phyloP scores from a whole-genome alignment of 371 early-diverging fungal genomes.

The Entomophthora muscae region DNA sequence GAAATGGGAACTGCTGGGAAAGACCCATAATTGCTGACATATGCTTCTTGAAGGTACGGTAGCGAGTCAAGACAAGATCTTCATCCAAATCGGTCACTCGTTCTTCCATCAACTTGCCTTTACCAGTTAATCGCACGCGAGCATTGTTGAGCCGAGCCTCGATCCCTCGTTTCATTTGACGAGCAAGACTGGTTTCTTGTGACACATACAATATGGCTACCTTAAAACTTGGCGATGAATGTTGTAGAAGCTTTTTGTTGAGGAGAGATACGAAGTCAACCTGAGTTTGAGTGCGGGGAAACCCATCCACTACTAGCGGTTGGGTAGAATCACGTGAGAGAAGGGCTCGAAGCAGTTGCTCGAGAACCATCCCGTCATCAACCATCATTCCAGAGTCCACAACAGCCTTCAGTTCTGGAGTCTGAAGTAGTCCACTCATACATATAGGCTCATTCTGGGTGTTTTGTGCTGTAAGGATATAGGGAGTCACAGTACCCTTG shows the following conservation, averaged over 20 bases:
- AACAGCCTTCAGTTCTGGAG: slow-evolving; percentile 39
- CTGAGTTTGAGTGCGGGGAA: slow-evolving; percentile 46
- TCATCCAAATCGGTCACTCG: slow-evolving; percentile 47
- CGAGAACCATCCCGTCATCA: slow-evolving; percentile 10
- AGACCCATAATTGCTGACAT: neutral
- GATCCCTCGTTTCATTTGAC: slow-evolving; percentile 35
- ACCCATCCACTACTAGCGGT: slow-evolving; percentile 46
- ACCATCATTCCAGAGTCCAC: slow-evolving; percentile 51
- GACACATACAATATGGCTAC: slow-evolving; percentile 46
- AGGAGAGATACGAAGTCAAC: slow-evolving; percentile 39
- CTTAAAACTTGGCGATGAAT: slow-evolving; percentile 42
- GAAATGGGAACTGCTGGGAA: slow-evolving; percentile 1
- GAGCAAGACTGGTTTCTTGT: slow-evolving; percentile 38
- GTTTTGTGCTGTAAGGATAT: slow-evolving; percentile 36
- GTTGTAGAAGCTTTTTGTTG: slow-evolving; percentile 39
- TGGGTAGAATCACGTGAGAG: slow-evolving; percentile 36
- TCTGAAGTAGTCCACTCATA: slow-evolving; percentile 34
- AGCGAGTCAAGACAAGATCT: slow-evolving; percentile 4
- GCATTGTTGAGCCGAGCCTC: slow-evolving; percentile 38
- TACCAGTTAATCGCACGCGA: slow-evolving; percentile 32
- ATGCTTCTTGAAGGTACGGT: neutral
- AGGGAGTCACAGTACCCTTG: slow-evolving; percentile 47
- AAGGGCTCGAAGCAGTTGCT: slow-evolving; percentile 18
- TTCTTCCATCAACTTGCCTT: slow-evolving; percentile 41
- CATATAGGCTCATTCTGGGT: slow-evolving; percentile 46